phyloP scores from a whole-genome alignment of 202 grass and related monocot species.

The Eragrostis tef region DNA sequence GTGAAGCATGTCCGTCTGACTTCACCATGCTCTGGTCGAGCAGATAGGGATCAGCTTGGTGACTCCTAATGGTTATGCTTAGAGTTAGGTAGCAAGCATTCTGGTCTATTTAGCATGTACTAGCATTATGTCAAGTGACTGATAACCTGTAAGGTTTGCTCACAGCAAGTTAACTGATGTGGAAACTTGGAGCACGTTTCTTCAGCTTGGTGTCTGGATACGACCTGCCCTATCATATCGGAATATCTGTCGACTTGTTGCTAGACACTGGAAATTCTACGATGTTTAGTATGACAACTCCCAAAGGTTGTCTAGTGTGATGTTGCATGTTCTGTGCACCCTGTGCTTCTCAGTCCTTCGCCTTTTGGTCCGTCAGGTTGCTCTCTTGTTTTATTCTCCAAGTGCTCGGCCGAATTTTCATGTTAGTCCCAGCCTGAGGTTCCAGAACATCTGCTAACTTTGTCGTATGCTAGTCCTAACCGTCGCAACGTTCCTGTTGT shows the following conservation, averaged over 20 bases:
- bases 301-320: neutral
- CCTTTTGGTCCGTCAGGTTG: neutral
- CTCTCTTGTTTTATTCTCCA: neutral
- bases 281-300: neutral
- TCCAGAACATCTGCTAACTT: neutral
- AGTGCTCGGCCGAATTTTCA: neutral
- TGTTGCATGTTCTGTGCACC: neutral
- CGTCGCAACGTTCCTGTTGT: too few relatives aligned
- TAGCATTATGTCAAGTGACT: neutral
- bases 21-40: neutral
- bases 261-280: neutral
- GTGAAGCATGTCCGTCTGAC: constrained; percentile 21
- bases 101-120: neutral
- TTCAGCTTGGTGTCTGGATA: neutral
- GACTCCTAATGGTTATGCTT: neutral
- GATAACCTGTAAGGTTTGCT: neutral
- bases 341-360: neutral
- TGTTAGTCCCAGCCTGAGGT: neutral
- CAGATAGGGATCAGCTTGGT: neutral
- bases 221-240: neutral
- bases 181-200: neutral
- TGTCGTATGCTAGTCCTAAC: too few relatives aligned
- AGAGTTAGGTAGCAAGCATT: neutral
- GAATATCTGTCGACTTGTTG: neutral
- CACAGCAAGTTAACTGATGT: neutral